Evolutionary conservation across 1,139 yeast species (phyloP).

Genomic region (Candida labiduridarum): DNA sequence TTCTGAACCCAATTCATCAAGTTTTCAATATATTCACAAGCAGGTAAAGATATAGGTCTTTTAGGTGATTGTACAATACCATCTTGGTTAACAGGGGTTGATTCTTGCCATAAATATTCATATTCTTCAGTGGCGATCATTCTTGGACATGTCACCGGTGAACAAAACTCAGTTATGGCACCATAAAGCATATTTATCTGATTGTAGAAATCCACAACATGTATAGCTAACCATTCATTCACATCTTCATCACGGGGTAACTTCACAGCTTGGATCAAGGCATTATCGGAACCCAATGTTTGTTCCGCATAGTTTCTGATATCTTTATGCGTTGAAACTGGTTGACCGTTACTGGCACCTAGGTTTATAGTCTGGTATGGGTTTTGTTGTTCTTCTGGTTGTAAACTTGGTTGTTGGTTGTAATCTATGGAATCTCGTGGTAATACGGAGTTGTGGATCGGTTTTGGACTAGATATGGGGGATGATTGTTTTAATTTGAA

Average conservation of each 20-base stretch:
- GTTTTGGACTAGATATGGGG: conserved; percentile 47
- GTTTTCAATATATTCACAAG: conserved; percentile 92
- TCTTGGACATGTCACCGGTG: conserved; percentile 88
- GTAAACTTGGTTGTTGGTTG: conserved; percentile 19
- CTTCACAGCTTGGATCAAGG: conserved; percentile 88
- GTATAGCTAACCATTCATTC: conserved; percentile 96
- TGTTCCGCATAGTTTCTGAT: conserved; percentile 88
- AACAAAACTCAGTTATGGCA: conserved; percentile 93
- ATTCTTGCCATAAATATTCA: conserved; percentile 94
- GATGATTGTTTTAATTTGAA: conserved; percentile 49
- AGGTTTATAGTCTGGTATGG: conserved; percentile 32
- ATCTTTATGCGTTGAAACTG: conserved; percentile 65
- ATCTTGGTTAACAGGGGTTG: conserved; percentile 39
- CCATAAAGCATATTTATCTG: conserved; percentile 97
- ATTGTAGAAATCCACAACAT: conserved; percentile 86
- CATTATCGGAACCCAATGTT: conserved; percentile 90
- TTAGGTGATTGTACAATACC: conserved; percentile 49
- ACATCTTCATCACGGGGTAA: conserved; percentile 91
- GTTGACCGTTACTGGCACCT: conserved; percentile 27
- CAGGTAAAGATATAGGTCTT: conserved; percentile 61
- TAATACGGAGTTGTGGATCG: conserved; percentile 35
- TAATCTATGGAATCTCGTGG: conserved; percentile 20
- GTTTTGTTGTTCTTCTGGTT: conserved; percentile 26
- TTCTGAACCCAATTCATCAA: conserved; percentile 94
- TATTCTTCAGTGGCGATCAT: conserved; percentile 98